Evolutionary conservation across 192 early-diverging fungal genomes (phyloP).

Genomic region (Coemansia sp.): DNA sequence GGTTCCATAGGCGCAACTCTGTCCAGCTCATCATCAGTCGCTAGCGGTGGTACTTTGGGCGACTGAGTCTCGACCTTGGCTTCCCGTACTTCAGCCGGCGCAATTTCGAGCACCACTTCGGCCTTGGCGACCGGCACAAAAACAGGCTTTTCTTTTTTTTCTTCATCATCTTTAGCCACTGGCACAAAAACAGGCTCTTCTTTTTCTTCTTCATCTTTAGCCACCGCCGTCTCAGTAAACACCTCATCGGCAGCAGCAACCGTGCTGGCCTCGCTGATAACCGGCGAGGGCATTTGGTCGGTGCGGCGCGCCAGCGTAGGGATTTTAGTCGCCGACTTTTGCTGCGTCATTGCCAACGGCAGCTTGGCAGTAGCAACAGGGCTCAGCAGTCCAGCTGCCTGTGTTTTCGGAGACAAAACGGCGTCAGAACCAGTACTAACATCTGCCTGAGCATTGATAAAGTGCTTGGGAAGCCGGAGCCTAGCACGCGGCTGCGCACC

Average conservation of each 20-base stretch:
- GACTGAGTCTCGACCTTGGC: background rate
- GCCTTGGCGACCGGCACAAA: background rate
- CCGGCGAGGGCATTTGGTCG: conserved; percentile 32
- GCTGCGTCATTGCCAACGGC: conserved; percentile 4
- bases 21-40: background rate
- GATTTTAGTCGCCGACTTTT: background rate
- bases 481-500: conserved; percentile 15
- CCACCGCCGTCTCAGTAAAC: background rate
- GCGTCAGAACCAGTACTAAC: background rate
- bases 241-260: conserved; percentile 3
- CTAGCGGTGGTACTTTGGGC: background rate
- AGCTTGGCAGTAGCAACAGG: background rate
- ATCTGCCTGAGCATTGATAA: conserved; percentile 6
- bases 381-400: background rate
- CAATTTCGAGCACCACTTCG: background rate
- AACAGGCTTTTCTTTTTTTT: too few species aligned
- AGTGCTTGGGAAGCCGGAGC: conserved; percentile 39
- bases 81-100: background rate
- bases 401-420: background rate
- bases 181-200: too few species aligned
- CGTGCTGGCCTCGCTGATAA: conserved; percentile 36
- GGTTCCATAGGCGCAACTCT: background rate
- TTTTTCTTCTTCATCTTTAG: too few species aligned
- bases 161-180: too few species aligned
- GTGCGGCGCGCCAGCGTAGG: conserved; percentile 8